Conservation (phyloP, 1,284 basidiomycete genomes). For the Rhizopogon hawkerae region DNA sequence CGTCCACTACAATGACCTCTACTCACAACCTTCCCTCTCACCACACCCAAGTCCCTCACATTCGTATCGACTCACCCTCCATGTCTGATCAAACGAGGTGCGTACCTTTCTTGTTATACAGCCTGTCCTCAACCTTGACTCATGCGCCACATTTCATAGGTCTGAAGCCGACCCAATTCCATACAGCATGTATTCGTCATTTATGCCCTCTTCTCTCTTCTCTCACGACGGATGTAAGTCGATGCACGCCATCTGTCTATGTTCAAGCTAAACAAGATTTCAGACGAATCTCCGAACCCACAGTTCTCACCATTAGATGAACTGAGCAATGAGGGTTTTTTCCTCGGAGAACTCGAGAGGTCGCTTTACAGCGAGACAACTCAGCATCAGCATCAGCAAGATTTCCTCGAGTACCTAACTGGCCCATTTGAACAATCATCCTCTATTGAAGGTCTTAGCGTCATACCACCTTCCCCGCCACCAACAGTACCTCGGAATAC, state of each 20-base stretch:
- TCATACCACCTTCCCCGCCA: not conserved
- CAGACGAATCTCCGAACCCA: not conserved
- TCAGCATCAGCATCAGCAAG: not conserved
- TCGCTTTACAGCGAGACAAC: not conserved
- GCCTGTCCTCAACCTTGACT: not conserved
- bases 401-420: conserved; percentile 5
- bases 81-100: not conserved
- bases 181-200: not conserved
- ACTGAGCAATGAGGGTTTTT: not conserved
- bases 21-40: not conserved
- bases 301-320: not conserved
- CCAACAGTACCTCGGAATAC: not conserved
- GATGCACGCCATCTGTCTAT: not conserved
- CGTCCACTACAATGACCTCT: not conserved
- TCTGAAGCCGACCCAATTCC: not conserved
- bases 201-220: not conserved
- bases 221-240: not conserved
- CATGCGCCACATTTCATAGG: not conserved
- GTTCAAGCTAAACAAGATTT: not conserved
- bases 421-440: not conserved
- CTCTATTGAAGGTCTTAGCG: not conserved
- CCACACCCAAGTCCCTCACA: not conserved
- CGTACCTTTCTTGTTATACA: not conserved
- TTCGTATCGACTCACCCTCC: not conserved
- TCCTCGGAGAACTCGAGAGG: not conserved